Percentiles rank a stretch among this genome's conserved stretches.
These are phyloP conservation scores for Stephanocyclus meneghinianus DNA, from an alignment of 352 stramenopile species.

Conservation along the genomic window DNA sequence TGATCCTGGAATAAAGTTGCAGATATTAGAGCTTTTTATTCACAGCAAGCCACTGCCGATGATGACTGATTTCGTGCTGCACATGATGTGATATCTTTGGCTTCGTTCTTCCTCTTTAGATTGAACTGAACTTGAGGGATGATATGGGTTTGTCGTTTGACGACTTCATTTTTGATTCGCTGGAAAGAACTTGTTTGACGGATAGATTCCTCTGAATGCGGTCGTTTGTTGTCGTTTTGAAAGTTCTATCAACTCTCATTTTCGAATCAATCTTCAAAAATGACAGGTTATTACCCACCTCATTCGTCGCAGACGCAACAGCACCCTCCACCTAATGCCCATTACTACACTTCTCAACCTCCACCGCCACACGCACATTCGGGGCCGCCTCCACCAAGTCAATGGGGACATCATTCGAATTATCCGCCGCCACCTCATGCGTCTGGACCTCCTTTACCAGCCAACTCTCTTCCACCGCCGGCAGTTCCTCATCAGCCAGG, in stretches of 20 bases:
- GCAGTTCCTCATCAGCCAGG: not conserved
- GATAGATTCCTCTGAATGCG: not conserved
- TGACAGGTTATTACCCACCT: constrained; percentile 11
- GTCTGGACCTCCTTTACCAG: not conserved
- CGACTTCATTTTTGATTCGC: not conserved
- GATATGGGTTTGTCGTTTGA: too few species aligned
- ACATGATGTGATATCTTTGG: not conserved
- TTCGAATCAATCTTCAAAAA: not conserved
- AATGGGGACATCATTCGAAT: constrained; percentile 20
- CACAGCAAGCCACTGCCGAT: not conserved
- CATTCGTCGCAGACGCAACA: constrained; percentile 14
- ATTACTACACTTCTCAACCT: constrained; percentile 21
- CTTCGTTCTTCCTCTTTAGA: not conserved
- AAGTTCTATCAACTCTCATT: not conserved
- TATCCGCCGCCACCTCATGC: constrained; percentile 16
- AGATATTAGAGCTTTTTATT: not conserved
- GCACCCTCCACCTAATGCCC: constrained; percentile 1
- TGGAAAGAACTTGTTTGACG: not conserved
- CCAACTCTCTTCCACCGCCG: not conserved
- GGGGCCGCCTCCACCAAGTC: not conserved
- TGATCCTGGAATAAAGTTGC: too few species aligned
- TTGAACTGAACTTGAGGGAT: not conserved
- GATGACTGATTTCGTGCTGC: not conserved
- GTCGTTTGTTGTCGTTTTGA: not conserved
- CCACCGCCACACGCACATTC: constrained; percentile 13